Evolutionary conservation across 2,329 filamentous ascomycete genomes (phyloP).

Genomic region (Ceratocystis ficicola): DNA sequence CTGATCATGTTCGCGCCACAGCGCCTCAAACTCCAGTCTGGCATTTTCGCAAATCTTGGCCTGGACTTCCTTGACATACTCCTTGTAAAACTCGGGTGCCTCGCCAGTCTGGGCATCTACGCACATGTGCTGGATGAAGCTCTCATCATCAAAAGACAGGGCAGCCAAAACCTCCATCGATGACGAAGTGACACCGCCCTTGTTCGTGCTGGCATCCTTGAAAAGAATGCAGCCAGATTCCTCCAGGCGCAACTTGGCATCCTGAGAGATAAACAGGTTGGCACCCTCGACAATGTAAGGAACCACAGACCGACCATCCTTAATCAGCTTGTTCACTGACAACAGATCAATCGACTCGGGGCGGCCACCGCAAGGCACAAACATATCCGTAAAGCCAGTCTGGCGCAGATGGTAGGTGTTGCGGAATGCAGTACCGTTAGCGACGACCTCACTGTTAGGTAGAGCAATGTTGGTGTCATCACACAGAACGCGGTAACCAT

Average conservation of each 20-base stretch:
- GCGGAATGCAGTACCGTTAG: slow-evolving; percentile 89
- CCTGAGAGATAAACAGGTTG: slow-evolving; percentile 97
- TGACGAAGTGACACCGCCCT: slow-evolving; percentile 94
- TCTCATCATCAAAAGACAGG: slow-evolving; percentile 80
- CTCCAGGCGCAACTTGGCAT: slow-evolving; percentile 89
- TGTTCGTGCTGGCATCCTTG: slow-evolving; percentile 98
- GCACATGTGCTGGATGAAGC: slow-evolving; percentile 92
- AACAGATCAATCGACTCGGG: slow-evolving; percentile 93
- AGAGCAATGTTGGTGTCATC: slow-evolving; percentile 85
- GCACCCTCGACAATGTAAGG: slow-evolving; percentile 96
- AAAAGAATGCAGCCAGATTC: slow-evolving; percentile 88
- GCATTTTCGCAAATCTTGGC: slow-evolving; percentile 84
- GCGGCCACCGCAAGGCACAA: slow-evolving; percentile 91
- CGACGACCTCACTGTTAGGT: slow-evolving; percentile 71
- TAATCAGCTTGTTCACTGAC: slow-evolving; percentile 75
- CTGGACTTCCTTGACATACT: slow-evolving; percentile 87
- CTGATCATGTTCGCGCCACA: slow-evolving; percentile 85
- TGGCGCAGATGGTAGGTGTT: slow-evolving; percentile 92
- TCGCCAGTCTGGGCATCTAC: slow-evolving; percentile 54
- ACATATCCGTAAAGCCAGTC: slow-evolving; percentile 65
- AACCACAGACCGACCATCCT: slow-evolving; percentile 72
- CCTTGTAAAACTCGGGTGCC: slow-evolving; percentile 79
- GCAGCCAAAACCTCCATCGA: slow-evolving; percentile 92
- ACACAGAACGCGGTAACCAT: slow-evolving; percentile 83
- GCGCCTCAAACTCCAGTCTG: slow-evolving; percentile 87